phyloP scores from a whole-genome alignment of 2,329 filamentous ascomycete species.

The Whalleya microplaca region DNA sequence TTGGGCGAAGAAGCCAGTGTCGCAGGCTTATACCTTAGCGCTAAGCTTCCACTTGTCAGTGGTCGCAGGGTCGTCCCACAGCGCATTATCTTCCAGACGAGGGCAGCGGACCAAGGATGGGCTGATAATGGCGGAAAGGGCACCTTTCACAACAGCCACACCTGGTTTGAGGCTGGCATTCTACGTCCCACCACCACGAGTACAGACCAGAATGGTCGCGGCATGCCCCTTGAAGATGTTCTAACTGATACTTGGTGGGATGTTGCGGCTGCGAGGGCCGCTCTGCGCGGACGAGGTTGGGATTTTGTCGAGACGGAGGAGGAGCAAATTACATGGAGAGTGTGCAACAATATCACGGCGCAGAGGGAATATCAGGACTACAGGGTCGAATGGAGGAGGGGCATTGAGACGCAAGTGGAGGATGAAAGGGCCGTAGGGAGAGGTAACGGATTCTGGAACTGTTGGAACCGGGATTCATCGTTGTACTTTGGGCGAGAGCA shows the following conservation, averaged over 20 bases:
- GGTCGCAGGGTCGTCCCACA: neutral
- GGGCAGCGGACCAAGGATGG: constrained; percentile 25
- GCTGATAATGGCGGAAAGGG: constrained; percentile 18
- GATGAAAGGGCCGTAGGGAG: no score
- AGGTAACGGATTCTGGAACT: no score
- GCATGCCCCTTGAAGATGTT: neutral
- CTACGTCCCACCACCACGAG: constrained; percentile 11
- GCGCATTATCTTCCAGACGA: constrained; percentile 26
- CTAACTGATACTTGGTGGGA: neutral
- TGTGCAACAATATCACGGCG: no score
- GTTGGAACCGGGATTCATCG: no score
- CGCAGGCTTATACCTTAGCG: constrained; percentile 6
- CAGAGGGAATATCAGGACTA: no score
- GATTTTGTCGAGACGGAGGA: no score
- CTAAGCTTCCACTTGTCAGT: neutral
- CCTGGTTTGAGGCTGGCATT: constrained; percentile 28
- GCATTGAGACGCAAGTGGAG: no score
- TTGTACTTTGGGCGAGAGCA: no score
- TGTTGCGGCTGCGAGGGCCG: neutral
- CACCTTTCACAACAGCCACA: constrained; percentile 26
- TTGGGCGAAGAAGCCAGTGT: neutral
- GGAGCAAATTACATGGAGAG: no score
- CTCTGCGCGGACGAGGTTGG: neutral
- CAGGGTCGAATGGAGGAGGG: no score
- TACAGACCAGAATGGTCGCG: neutral